Evolutionary conservation across 768 basidiomycete species (phyloP).

Genomic region (Rhodotorula paludigena): DNA sequence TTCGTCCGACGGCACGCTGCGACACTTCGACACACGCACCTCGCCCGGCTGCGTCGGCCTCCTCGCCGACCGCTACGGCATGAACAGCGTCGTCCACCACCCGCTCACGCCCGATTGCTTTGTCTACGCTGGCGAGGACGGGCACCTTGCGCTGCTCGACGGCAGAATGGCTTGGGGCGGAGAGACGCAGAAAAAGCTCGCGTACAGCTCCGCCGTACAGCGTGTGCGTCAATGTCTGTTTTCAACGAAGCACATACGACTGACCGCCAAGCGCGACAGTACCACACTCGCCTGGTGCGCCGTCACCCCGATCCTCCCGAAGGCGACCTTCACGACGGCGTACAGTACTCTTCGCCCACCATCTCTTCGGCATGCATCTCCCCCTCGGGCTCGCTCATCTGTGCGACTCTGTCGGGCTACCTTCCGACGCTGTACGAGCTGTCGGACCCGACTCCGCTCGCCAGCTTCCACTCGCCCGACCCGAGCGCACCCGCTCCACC

Average conservation of each 20-base stretch:
- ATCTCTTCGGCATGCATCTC: constrained; percentile 48
- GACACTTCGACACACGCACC: constrained; percentile 15
- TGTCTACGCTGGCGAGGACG: constrained; percentile 14
- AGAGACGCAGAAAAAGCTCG: background rate
- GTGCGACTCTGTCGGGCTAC: constrained; percentile 58
- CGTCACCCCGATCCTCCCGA: background rate
- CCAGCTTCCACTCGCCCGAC: constrained; percentile 54
- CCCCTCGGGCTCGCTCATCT: constrained; percentile 46
- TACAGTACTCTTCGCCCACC: no score
- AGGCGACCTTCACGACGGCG: background rate
- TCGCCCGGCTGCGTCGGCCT: background rate
- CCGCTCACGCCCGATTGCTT: constrained; percentile 24
- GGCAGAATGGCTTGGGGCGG: constrained; percentile 28
- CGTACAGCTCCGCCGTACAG: constrained; percentile 1
- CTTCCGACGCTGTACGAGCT: constrained; percentile 60
- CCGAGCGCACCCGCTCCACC: background rate
- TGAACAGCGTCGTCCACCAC: constrained; percentile 22
- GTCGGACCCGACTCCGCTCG: constrained; percentile 53
- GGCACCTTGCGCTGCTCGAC: constrained; percentile 14
- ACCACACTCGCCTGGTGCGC: background rate
- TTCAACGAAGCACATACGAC: background rate
- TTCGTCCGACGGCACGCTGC: constrained; percentile 26
- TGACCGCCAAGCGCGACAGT: background rate
- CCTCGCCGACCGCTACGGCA: constrained; percentile 7
- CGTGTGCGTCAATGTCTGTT: background rate